Base-by-base conservation (phyloP, 345 rosid genomes). In the Pistacia atlantica region DNA sequence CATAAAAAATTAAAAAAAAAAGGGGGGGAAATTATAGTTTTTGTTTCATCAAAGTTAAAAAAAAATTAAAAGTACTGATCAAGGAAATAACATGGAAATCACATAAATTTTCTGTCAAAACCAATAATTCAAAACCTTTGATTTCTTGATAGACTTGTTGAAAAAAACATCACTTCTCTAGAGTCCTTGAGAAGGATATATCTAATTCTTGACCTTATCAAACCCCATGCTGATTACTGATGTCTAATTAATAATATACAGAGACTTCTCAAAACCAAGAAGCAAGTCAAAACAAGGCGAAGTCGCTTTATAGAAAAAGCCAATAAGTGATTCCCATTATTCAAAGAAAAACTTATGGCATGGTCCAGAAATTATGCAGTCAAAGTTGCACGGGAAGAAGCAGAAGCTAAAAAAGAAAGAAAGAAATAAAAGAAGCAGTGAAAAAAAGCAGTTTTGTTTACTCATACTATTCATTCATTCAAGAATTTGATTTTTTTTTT, bases 361-460 rank as follows among this genome's bases (percentile, higher is more conserved):
- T 62, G 67, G 67, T 63, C 67, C 67, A 17, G 8, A 63, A 35
- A 12, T 6, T 63, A 35, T 33, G 38, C 1, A 68, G 59, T 68
- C 72, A 68, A 68, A 68, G 58, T 51, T 28, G 58, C 72, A 68
- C 72, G 72, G 59, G 59, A 68, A 68, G 72, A 68, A 51, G 58
- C 37, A 67, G 71, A 25, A 18, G 28, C 20, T 42, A 9, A 1
- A 59, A 59, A 20, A 14, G 2, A 25, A 25, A 25, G 7, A 56
- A 56, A 16, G 22, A 4, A 16, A 56, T 18, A 2, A 4, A 56
- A 56, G 60, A 56, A 69, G 5, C 7, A 42, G 7, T 42, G 25
- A 25, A 25, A 25, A 25, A 25, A 46, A 28, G 42, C 48, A 48
- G 52, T 13, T 58, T 72, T 63, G 33, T 31, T 31, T 31, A 31